These are phyloP conservation scores for Oryza glumipatula DNA, from an alignment of 176 grass and related monocot genomes.

Conservation along the genomic window DNA sequence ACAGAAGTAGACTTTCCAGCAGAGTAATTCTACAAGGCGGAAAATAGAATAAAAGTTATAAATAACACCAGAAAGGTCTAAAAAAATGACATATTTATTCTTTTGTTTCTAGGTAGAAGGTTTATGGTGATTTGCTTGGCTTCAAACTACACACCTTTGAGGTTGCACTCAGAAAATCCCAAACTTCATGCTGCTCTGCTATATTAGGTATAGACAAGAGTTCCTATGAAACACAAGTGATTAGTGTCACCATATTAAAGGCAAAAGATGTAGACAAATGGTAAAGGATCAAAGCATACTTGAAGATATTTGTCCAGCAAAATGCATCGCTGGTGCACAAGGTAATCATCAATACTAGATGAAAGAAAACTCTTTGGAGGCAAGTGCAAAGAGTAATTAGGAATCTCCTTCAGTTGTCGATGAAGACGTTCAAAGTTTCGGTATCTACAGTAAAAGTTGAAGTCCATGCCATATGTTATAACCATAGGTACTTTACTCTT, in stretches of 20 bases:
- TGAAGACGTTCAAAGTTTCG: slow-evolving; percentile 97
- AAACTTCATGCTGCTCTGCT: slow-evolving; percentile 97
- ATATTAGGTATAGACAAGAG: slow-evolving; percentile 92
- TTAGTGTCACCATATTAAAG: slow-evolving; percentile 39
- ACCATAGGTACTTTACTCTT: slow-evolving; percentile 14
- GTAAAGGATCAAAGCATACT: slow-evolving; percentile 54
- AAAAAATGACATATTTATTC: slow-evolving; percentile 11
- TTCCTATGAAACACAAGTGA: slow-evolving; percentile 59
- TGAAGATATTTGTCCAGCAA: slow-evolving; percentile 97
- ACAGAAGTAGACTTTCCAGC: slow-evolving; percentile 93
- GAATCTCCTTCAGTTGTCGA: slow-evolving; percentile 90
- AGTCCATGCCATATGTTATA: slow-evolving; percentile 35
- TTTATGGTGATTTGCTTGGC: slow-evolving; percentile 8
- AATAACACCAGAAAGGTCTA: slow-evolving; percentile 27
- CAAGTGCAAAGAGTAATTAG: slow-evolving; percentile 94
- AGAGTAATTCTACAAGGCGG: slow-evolving; percentile 84
- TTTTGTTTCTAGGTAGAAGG: slow-evolving; percentile 35
- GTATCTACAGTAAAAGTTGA: slow-evolving; percentile 68
- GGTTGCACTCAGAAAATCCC: slow-evolving; percentile 89
- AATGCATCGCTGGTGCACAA: slow-evolving; percentile 97
- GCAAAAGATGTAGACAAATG: slow-evolving; percentile 32
- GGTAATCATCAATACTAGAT: slow-evolving; percentile 96
- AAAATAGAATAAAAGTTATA: slow-evolving; percentile 36
- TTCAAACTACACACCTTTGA: slow-evolving; percentile 65
- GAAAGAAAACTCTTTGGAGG: slow-evolving; percentile 98